A percentile compares a stretch with the other conserved stretches of the same genome.
phyloP scores from a whole-genome alignment of 805 yeast species.

The Nakazawaea anatomiae region DNA sequence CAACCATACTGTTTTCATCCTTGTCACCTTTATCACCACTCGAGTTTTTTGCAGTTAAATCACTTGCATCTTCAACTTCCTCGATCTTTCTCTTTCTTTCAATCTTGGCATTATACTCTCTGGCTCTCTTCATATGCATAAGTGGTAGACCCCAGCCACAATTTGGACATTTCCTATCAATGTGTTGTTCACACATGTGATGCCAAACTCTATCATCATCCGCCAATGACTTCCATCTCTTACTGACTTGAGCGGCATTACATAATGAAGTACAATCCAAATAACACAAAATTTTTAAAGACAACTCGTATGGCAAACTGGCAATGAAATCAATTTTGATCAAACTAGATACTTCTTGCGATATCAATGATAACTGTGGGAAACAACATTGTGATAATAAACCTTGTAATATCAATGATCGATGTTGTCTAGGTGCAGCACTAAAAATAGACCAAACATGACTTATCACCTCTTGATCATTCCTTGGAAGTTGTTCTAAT shows the following conservation, averaged over 20 bases:
- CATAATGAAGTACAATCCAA: slow-evolving; percentile 92
- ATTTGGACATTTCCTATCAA: slow-evolving; percentile 93
- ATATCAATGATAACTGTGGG: slow-evolving; percentile 84
- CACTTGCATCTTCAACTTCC: slow-evolving; percentile 15
- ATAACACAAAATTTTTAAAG: slow-evolving; percentile 80
- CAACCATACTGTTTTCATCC: slow-evolving; percentile 20
- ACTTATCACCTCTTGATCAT: slow-evolving; percentile 71
- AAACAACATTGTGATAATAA: slow-evolving; percentile 86
- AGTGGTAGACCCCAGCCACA: slow-evolving; percentile 99
- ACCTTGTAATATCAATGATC: slow-evolving; percentile 78
- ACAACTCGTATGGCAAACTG: slow-evolving; percentile 78
- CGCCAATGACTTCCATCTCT: slow-evolving; percentile 82
- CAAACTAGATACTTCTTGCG: slow-evolving; percentile 71
- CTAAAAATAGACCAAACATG: slow-evolving; percentile 82
- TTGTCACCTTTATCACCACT: background rate
- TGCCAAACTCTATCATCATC: slow-evolving; percentile 98
- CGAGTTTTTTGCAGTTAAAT: slow-evolving; percentile 11
- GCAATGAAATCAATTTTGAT: slow-evolving; percentile 86
- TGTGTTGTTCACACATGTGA: slow-evolving; percentile 97
- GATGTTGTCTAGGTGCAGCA: slow-evolving; percentile 63
- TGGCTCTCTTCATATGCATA: slow-evolving; percentile 77
- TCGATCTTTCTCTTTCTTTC: slow-evolving; percentile 20
- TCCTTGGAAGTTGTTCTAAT: slow-evolving; percentile 53
- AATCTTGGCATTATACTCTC: slow-evolving; percentile 31
- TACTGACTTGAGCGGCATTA: slow-evolving; percentile 88